Percentiles rank a stretch among this genome's conserved stretches.
phyloP scores from a whole-genome alignment of 805 yeast species.

The Metschnikowia sp. region DNA sequence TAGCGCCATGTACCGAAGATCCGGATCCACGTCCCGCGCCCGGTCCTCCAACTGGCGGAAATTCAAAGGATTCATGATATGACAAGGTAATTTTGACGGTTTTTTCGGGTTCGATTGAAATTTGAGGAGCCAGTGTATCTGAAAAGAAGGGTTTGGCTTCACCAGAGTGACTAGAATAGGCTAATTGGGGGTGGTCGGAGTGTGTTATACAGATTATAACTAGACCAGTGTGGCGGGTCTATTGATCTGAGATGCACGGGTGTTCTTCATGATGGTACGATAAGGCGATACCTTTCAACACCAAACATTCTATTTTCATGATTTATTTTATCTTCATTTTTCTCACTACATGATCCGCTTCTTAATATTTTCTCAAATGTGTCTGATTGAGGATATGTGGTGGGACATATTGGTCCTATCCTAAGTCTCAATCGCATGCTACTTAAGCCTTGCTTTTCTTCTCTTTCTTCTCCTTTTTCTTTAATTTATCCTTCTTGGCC shows the following conservation, averaged over 20 bases:
- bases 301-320: background rate
- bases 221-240: background rate
- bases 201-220: background rate
- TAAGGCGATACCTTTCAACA: background rate
- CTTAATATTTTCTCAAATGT: too few relatives aligned
- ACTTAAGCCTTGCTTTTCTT: conserved; percentile 15
- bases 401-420: too few relatives aligned
- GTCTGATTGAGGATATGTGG: too few relatives aligned
- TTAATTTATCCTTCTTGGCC: conserved; percentile 21
- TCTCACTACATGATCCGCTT: too few relatives aligned
- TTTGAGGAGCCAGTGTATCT: too few relatives aligned
- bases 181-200: too few relatives aligned
- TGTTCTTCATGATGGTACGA: background rate
- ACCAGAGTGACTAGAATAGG: too few relatives aligned
- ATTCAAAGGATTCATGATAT: conserved; percentile 18
- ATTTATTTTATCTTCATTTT: background rate
- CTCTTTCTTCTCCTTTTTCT: conserved; percentile 21
- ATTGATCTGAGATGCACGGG: background rate
- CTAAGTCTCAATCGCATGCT: too few relatives aligned
- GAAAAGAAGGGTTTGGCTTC: too few relatives aligned
- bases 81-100: too few relatives aligned
- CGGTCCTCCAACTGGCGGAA: conserved; percentile 35
- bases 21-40: conserved; percentile 71
- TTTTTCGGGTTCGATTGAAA: background rate
- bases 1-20: conserved; percentile 80